A percentile compares a stretch with the other conserved stretches of the same genome.
These are phyloP conservation scores for Grammothele lineata DNA, from an alignment of 768 basidiomycete genomes.

Conservation along the genomic window DNA sequence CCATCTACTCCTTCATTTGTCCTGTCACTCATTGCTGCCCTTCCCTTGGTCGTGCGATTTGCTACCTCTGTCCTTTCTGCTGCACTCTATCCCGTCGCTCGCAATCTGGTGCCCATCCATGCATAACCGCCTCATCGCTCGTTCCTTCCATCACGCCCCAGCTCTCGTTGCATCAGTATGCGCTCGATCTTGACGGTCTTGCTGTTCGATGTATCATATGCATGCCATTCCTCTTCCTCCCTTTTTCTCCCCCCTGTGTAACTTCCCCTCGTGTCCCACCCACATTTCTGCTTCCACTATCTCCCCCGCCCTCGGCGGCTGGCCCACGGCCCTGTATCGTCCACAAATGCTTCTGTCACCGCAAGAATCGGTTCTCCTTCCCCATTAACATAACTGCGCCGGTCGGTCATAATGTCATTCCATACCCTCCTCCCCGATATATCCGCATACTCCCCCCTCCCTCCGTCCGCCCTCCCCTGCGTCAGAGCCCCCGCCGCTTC, in stretches of 20 bases:
- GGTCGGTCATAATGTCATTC: conserved; percentile 1
- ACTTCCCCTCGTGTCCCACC: not conserved
- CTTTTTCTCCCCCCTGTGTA: not conserved
- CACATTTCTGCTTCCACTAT: not conserved
- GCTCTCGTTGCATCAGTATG: not conserved
- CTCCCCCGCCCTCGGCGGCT: not conserved
- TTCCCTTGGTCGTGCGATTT: too few relatives aligned
- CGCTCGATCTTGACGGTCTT: conserved; percentile 15
- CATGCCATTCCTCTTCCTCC: not conserved
- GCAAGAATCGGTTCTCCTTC: not conserved
- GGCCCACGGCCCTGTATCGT: too few relatives aligned
- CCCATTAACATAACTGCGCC: conserved; percentile 1
- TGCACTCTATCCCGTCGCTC: not conserved
- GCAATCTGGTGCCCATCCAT: not conserved
- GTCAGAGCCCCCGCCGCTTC: too few relatives aligned
- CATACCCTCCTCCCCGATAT: conserved; percentile 4
- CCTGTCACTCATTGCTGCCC: conserved; percentile 1
- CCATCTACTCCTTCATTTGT: not conserved
- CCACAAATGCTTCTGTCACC: too few relatives aligned
- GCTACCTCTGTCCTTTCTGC: conserved; percentile 5
- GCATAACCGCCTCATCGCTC: not conserved
- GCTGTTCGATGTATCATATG: conserved; percentile 14
- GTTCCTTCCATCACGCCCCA: not conserved
- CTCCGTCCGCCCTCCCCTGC: too few relatives aligned
- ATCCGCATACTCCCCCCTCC: not conserved